phyloP scores from a whole-genome alignment of 2,329 filamentous ascomycete genomes.

The Pseudonectria foliicola region DNA sequence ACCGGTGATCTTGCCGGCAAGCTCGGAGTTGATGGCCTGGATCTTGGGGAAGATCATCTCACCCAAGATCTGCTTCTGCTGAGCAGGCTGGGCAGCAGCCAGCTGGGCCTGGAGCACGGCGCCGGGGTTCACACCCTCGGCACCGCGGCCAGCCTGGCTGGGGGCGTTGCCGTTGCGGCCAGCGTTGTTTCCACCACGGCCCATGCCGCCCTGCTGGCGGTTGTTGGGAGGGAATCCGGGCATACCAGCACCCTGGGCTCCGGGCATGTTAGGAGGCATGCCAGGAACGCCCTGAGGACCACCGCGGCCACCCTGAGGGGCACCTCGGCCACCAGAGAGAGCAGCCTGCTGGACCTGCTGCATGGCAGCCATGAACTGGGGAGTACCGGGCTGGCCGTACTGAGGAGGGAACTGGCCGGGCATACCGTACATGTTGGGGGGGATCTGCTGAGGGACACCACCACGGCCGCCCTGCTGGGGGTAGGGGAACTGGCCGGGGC shows the following conservation, averaged over 20 bases:
- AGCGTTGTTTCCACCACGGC: conserved; percentile 36
- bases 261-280: conserved; percentile 59
- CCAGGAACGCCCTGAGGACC: conserved; percentile 53
- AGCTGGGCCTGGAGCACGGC: conserved; percentile 52
- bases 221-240: conserved; percentile 52
- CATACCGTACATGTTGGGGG: conserved; percentile 78
- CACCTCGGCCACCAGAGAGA: conserved; percentile 55
- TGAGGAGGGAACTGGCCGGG: conserved; percentile 74
- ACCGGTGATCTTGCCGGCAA: conserved; percentile 98
- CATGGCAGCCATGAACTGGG: conserved; percentile 74
- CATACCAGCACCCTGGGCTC: conserved; percentile 44
- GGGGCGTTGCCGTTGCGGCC: conserved; percentile 37
- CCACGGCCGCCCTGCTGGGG: conserved; percentile 84
- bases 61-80: conserved; percentile 98
- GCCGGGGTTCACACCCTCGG: conserved; percentile 22
- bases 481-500: conserved; percentile 83
- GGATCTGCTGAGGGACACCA: conserved; percentile 78
- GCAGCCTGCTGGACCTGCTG: conserved; percentile 65
- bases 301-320: conserved; percentile 62
- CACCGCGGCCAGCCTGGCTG: conserved; percentile 42
- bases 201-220: conserved; percentile 44
- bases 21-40: conserved; percentile 82
- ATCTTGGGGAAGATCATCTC: conserved; percentile 99
- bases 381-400: conserved; percentile 73
- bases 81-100: conserved; percentile 49